Evolutionary conservation across 202 grass and related monocot genomes (phyloP).

Genomic region (Carex sylvatica): DNA sequence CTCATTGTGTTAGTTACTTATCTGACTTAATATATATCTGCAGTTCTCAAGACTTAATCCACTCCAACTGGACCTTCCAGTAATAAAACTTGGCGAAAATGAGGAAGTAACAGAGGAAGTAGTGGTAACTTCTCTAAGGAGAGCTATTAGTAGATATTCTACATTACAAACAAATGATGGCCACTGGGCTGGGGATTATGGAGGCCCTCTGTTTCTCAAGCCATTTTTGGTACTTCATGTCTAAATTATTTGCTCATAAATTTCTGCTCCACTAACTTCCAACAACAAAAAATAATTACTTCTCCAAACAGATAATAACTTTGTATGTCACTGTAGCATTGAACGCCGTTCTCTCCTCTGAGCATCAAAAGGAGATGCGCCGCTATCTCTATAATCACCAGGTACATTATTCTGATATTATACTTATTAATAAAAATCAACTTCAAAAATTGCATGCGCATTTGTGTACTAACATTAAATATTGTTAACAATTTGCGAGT

Average conservation of each 20-base stretch:
- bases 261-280: too few relatives aligned
- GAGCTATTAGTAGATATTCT: conserved; percentile 44
- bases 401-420: conserved; percentile 9
- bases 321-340: conserved; percentile 65
- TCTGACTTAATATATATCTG: conserved; percentile 5
- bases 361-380: conserved; percentile 80
- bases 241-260: not conserved
- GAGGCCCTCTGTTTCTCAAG: conserved; percentile 90
- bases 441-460: too few relatives aligned
- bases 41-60: conserved; percentile 69
- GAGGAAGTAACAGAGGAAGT: conserved; percentile 63
- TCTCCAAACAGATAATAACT: conserved; percentile 56
- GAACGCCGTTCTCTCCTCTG: conserved; percentile 58
- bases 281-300: too few relatives aligned
- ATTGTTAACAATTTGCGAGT: too few relatives aligned
- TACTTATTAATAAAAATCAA: too few relatives aligned
- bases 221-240: conserved; percentile 64
- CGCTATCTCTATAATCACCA: conserved; percentile 97
- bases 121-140: conserved; percentile 54
- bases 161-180: conserved; percentile 87
- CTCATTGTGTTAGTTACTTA: too few relatives aligned
- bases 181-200: conserved; percentile 91
- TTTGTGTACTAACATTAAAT: too few relatives aligned
- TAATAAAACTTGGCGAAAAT: conserved; percentile 50
- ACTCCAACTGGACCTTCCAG: conserved; percentile 29